Base-by-base conservation (phyloP, 768 basidiomycete species). In the Agaricus subrufescens region DNA sequence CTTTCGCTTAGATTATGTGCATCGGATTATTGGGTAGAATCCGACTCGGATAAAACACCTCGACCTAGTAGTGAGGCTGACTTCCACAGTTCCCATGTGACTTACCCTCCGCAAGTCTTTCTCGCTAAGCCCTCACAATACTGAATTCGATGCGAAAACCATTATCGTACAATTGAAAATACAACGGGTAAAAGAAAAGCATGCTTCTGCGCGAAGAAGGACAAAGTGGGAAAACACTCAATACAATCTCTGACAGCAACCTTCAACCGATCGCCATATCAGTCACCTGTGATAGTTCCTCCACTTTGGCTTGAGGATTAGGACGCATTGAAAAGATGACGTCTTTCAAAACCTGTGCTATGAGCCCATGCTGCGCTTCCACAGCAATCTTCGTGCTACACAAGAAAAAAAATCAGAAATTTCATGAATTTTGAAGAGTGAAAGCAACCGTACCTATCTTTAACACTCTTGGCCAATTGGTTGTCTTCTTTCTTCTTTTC, bases 331-430 rank as follows among this genome's bases (percentile, higher is more conserved):
- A 92, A 66, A 98, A 97, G 40, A 98, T 82, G 44, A 92, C 81
- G 60, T 96, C 94, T 68, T 98, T 98, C 66, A 98, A 79, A 4
- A 96, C 85, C 66, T 98, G 95, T 2, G 94, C 79, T 58, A 97
- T 94, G 52, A 98, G 82, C 1, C 94, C 95, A 62, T 98, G 94
- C 62, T 96, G 93, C 1, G 91, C 91, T 66, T 98, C 94, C 3
- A 87, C 80, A 0, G 94, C 86, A 52, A 98, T 92, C 64, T 90
- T 94, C 40, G 84, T 86, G 67, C 95, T 98, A 46, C 51, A 51
- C 38, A 10, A 30, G 44, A 3, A 29, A 30, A 37, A 27, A 26
- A 46, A 27, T 56, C n/a, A 43, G 47, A 10, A n/a, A 19, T 34
- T 9, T 11, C 7, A 11, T 53, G 11, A 23, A 53, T 25, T 30